A percentile compares a stretch with the other conserved stretches of the same genome.
Evolutionary conservation across 306 rosid genomes (phyloP).

Genomic region (Geum urbanum): DNA sequence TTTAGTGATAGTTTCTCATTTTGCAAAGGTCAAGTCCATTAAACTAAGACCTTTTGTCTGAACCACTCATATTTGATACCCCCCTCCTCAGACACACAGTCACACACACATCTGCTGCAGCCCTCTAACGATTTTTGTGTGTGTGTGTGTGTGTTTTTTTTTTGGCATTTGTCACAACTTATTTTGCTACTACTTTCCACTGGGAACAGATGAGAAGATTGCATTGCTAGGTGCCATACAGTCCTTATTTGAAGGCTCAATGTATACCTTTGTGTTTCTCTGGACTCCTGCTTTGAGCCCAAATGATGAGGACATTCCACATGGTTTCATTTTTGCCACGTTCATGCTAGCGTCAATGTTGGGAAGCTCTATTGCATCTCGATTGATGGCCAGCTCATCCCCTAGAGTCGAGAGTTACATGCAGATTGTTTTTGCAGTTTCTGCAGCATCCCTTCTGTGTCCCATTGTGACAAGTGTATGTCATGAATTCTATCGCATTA

Average conservation of each 20-base stretch:
- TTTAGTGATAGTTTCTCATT: not conserved
- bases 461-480: conserved; percentile 79
- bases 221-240: conserved; percentile 96
- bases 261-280: conserved; percentile 94
- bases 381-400: conserved; percentile 67
- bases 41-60: not conserved
- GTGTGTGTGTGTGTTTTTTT: too few species aligned
- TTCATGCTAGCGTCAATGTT: conserved; percentile 96
- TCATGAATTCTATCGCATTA: not conserved
- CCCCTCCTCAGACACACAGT: not conserved
- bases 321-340: conserved; percentile 98
- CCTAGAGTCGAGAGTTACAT: conserved; percentile 87
- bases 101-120: not conserved
- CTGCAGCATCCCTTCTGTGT: conserved; percentile 67
- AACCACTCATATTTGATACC: not conserved
- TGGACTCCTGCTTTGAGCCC: conserved; percentile 99
- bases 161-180: not conserved
- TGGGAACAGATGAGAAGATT: conserved; percentile 65
- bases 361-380: conserved; percentile 95
- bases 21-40: not conserved
- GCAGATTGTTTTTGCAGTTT: conserved; percentile 84
- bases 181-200: conserved; percentile 9
- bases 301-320: conserved; percentile 94
- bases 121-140: not conserved
- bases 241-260: conserved; percentile 97